phyloP scores from a whole-genome alignment of 2,329 filamentous ascomycete genomes.

The Penicillium sp. region DNA sequence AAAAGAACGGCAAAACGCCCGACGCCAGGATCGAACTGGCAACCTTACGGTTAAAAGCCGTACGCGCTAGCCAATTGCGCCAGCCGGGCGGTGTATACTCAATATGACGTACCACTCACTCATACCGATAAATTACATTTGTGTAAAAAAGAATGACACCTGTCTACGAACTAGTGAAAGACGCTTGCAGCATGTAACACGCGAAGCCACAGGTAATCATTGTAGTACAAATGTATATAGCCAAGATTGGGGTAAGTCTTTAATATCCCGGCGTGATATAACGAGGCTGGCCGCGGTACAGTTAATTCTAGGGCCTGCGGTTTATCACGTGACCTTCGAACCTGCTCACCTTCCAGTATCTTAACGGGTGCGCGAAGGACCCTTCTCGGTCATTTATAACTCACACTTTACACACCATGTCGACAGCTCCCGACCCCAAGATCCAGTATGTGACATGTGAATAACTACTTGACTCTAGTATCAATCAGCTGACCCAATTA shows the following conservation, averaged over 20 bases:
- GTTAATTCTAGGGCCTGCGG: not conserved
- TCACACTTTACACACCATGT: conserved; percentile 49
- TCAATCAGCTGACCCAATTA: conserved; percentile 21
- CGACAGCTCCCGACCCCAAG: conserved; percentile 59
- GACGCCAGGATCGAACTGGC: not conserved
- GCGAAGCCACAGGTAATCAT: too few relatives aligned
- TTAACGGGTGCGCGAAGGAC: conserved; percentile 8
- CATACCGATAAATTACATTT: not conserved
- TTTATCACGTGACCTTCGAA: conserved; percentile 18
- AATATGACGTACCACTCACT: not conserved
- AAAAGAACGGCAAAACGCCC: not conserved
- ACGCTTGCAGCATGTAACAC: rapidly evolving
- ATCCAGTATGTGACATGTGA: conserved; percentile 61
- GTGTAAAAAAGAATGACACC: not conserved
- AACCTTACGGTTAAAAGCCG: not conserved
- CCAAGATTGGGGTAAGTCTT: too few relatives aligned
- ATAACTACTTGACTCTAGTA: conserved; percentile 18
- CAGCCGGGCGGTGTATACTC: not conserved
- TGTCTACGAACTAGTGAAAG: not conserved
- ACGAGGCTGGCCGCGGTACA: too few relatives aligned
- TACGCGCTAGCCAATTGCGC: not conserved
- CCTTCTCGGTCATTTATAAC: conserved; percentile 27
- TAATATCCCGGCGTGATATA: too few relatives aligned
- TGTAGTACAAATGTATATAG: too few relatives aligned
- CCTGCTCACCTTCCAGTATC: conserved; percentile 13